Conservation (phyloP, 1,284 basidiomycete genomes). For the Pseudozyma sp. region DNA sequence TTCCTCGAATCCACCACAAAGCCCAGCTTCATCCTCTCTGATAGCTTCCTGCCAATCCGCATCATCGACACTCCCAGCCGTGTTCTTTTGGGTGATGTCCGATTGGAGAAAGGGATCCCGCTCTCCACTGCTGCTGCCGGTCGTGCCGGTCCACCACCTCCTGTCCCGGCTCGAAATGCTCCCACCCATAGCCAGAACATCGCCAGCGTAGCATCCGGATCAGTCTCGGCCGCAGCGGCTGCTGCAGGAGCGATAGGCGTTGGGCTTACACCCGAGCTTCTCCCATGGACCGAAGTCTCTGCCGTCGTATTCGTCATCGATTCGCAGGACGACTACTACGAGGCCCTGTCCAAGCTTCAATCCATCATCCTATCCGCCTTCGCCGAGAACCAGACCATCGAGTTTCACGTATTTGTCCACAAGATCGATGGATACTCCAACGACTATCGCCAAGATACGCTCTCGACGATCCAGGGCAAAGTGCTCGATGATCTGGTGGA, state of each 20-base stretch:
- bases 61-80: slow-evolving; percentile 92
- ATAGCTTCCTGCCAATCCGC: slow-evolving; percentile 89
- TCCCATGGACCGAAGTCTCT: slow-evolving; percentile 60
- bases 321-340: slow-evolving; percentile 77
- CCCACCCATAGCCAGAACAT: slow-evolving; percentile 8
- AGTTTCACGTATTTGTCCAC: slow-evolving; percentile 94
- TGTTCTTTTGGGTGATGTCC: slow-evolving; percentile 71
- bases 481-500: slow-evolving; percentile 64
- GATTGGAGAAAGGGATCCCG: slow-evolving; percentile 44
- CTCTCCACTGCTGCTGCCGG: slow-evolving; percentile 16
- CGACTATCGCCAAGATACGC: slow-evolving; percentile 80
- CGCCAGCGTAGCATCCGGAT: neutral
- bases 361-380: slow-evolving; percentile 70
- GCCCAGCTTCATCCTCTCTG: slow-evolving; percentile 67
- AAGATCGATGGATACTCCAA: slow-evolving; percentile 92
- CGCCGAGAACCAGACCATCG: slow-evolving; percentile 80
- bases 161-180: slow-evolving; percentile 32
- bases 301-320: slow-evolving; percentile 92
- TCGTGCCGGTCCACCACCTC: slow-evolving; percentile 32
- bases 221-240: neutral
- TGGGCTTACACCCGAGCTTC: slow-evolving; percentile 15
- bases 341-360: slow-evolving; percentile 79
- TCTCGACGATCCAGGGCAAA: slow-evolving; percentile 62
- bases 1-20: slow-evolving; percentile 77
- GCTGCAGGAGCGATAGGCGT: neutral